These are phyloP conservation scores for Platismatia glauca DNA, from an alignment of 495 filamentous ascomycete species.

Conservation along the genomic window DNA sequence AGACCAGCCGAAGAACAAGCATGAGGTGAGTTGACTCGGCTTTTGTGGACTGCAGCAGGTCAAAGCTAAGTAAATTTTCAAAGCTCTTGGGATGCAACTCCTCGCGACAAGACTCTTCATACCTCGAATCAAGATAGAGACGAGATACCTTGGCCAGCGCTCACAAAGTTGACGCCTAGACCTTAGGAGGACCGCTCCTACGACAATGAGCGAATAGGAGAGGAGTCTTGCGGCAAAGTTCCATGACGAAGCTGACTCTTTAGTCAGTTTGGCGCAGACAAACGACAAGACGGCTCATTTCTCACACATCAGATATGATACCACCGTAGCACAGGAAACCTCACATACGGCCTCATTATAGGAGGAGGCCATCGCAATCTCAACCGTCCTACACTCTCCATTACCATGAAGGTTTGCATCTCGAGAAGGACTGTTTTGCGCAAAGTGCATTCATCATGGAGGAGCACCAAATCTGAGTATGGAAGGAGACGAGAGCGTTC, in stretches of 20 bases:
- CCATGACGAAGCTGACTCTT: conserved; percentile 1
- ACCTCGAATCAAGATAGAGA: conserved; percentile 38
- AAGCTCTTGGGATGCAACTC: conserved; percentile 22
- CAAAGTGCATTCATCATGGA: neutral
- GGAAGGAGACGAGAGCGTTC: neutral
- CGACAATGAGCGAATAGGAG: conserved; percentile 76
- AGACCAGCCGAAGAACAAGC: conserved; percentile 42
- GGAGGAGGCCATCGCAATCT: neutral
- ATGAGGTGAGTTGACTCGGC: conserved; percentile 39
- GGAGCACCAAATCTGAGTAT: neutral
- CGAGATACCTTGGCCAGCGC: conserved; percentile 58
- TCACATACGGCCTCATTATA: neutral
- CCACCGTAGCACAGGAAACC: neutral
- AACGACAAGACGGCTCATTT: neutral
- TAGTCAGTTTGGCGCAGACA: neutral
- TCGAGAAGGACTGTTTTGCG: neutral
- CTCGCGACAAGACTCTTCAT: conserved; percentile 32
- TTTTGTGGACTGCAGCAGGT: neutral
- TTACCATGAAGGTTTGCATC: neutral
- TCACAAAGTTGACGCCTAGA: conserved; percentile 55
- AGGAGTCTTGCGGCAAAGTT: conserved; percentile 19
- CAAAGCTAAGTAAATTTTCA: neutral
- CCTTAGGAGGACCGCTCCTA: conserved; percentile 58
- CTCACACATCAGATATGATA: neutral
- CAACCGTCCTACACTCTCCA: neutral